Conservation (phyloP, 495 filamentous ascomycete species). For the Penicillium mononematosum region DNA sequence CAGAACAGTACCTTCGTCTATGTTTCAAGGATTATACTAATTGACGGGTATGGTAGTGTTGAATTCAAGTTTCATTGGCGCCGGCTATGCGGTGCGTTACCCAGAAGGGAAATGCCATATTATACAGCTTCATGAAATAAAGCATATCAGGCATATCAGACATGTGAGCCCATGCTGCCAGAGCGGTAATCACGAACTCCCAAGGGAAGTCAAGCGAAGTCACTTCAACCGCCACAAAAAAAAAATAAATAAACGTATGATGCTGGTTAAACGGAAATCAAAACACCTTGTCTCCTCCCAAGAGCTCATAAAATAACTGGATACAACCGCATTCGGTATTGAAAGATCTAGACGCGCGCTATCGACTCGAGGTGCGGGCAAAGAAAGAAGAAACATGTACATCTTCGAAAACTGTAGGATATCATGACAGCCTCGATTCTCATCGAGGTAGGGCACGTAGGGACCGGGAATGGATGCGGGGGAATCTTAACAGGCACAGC, state of each 20-base stretch:
- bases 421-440: constrained; percentile 43
- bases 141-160: constrained; percentile 24
- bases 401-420: constrained; percentile 40
- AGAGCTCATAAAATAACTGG: constrained; percentile 19
- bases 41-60: background rate
- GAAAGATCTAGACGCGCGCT: constrained; percentile 34
- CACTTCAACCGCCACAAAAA: constrained; percentile 14
- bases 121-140: constrained; percentile 32
- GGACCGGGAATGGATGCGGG: constrained; percentile 5
- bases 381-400: constrained; percentile 40
- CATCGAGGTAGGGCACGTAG: constrained; percentile 27
- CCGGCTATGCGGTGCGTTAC: constrained; percentile 6
- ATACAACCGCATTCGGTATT: constrained; percentile 19
- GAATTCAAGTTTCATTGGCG: constrained; percentile 2
- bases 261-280: constrained; percentile 24
- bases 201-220: constrained; percentile 15
- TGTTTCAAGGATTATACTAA: background rate
- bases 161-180: constrained; percentile 17
- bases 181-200: constrained; percentile 10
- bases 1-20: background rate
- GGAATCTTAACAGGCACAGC: constrained; percentile 69
- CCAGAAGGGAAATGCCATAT: constrained; percentile 18
- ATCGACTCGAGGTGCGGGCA: constrained; percentile 27
- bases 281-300: constrained; percentile 22
- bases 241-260: constrained; percentile 17